These are phyloP conservation scores for Exophiala lecanii-corni DNA, from an alignment of 2,329 filamentous ascomycete species.

Conservation along the genomic window DNA sequence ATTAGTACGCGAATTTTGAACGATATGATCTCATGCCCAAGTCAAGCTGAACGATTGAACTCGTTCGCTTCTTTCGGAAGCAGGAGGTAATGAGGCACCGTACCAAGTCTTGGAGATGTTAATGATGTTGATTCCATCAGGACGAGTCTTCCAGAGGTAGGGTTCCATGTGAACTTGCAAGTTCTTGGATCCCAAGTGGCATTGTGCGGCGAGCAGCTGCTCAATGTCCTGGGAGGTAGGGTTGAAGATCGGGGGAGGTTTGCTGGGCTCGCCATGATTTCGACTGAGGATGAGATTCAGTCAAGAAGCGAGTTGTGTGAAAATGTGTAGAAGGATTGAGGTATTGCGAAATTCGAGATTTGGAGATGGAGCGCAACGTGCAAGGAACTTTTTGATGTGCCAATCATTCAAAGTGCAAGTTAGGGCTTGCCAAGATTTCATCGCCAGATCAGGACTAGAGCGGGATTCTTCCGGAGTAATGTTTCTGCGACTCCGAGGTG, in stretches of 20 bases:
- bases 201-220: conserved; percentile 96
- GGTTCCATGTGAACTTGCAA: conserved; percentile 99
- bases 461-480: conserved; percentile 14
- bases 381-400: conserved; percentile 8
- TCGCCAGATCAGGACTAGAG: not conserved
- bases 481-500: conserved; percentile 11
- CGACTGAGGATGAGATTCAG: conserved; percentile 47
- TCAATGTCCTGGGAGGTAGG: conserved; percentile 98
- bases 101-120: conserved; percentile 99
- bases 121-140: conserved; percentile 96
- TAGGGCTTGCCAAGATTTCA: conserved; percentile 9
- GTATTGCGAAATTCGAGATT: conserved; percentile 25
- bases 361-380: not conserved
- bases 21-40: no score
- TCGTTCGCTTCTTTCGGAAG: no score
- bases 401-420: no score
- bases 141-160: conserved; percentile 99
- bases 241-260: conserved; percentile 96
- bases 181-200: conserved; percentile 98
- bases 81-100: conserved; percentile 30
- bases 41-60: no score
- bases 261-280: conserved; percentile 63
- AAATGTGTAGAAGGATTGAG: conserved; percentile 30
- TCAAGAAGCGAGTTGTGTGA: conserved; percentile 43
- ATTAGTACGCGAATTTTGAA: conserved; percentile 17